These are phyloP conservation scores for Zea mays DNA, from an alignment of 176 grass and related monocot genomes.

Conservation along the genomic window DNA sequence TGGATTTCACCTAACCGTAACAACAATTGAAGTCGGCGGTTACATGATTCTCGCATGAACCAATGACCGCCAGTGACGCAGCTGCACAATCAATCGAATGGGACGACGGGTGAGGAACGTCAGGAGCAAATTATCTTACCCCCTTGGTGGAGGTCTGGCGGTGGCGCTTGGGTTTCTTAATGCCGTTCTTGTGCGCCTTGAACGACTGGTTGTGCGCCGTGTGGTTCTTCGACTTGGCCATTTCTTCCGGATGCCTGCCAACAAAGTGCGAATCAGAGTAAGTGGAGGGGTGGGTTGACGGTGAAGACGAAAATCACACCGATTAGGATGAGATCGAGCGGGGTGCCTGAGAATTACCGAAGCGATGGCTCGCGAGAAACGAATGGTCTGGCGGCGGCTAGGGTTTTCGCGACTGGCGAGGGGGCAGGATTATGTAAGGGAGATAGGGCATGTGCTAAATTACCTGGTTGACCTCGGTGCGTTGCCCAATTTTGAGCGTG, in stretches of 20 bases:
- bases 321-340: background rate
- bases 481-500: background rate
- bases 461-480: background rate
- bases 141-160: slow-evolving; percentile 84
- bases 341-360: slow-evolving; percentile 23
- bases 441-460: background rate
- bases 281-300: background rate
- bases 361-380: slow-evolving; percentile 12
- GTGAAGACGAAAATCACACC: background rate
- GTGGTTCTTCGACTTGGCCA: slow-evolving; percentile 98
- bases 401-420: slow-evolving; percentile 29
- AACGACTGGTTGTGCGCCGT: slow-evolving; percentile 87
- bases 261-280: background rate
- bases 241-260: slow-evolving; percentile 21
- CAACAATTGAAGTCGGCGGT: background rate
- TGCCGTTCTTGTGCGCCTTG: slow-evolving; percentile 89
- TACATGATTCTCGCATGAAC: background rate
- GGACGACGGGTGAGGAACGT: background rate
- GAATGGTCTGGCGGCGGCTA: slow-evolving; percentile 31
- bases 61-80: background rate
- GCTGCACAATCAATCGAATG: background rate
- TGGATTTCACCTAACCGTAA: background rate
- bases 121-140: slow-evolving; percentile 27
- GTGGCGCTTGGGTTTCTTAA: slow-evolving; percentile 85
- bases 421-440: slow-evolving; percentile 19